Percentiles rank a stretch among this genome's conserved stretches.
Evolutionary conservation across 1,284 basidiomycete genomes (phyloP).

Genomic region (Fomes fomentarius): DNA sequence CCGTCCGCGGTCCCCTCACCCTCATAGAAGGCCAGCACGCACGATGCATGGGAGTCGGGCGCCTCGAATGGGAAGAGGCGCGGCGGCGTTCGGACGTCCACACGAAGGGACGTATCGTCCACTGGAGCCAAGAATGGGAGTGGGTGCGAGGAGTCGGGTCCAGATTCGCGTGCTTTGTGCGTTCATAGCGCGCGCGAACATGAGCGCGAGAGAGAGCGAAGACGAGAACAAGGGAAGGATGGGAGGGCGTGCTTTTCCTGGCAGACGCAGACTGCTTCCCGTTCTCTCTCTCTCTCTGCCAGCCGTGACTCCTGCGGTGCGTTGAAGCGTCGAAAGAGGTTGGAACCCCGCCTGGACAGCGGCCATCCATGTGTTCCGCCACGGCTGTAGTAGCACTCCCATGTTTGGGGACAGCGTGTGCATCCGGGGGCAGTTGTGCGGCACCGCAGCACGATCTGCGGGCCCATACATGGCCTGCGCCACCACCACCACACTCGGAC

Average conservation of each 20-base stretch:
- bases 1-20: no score
- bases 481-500: not conserved
- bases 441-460: constrained; percentile 16
- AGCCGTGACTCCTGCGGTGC: no score
- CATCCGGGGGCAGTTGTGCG: constrained; percentile 4
- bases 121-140: no score
- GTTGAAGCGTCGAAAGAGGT: no score
- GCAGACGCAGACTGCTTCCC: not conserved
- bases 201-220: no score
- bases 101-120: not conserved
- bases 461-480: constrained; percentile 3
- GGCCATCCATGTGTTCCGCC: constrained; percentile 1
- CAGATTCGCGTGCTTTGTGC: no score
- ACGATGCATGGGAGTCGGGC: not conserved
- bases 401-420: not conserved
- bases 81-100: constrained; percentile 1
- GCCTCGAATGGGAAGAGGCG: not conserved
- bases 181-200: no score
- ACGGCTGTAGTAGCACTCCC: not conserved
- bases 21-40: not conserved
- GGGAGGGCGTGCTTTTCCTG: constrained; percentile 2
- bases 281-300: no score
- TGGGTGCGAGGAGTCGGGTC: not conserved
- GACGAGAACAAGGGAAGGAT: no score
- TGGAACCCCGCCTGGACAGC: not conserved